Evolutionary conservation across 257 asterid genomes (phyloP), one percentile per base, ranked within the genome.

Genomic region (Haberlea rhodopensis): DNA sequence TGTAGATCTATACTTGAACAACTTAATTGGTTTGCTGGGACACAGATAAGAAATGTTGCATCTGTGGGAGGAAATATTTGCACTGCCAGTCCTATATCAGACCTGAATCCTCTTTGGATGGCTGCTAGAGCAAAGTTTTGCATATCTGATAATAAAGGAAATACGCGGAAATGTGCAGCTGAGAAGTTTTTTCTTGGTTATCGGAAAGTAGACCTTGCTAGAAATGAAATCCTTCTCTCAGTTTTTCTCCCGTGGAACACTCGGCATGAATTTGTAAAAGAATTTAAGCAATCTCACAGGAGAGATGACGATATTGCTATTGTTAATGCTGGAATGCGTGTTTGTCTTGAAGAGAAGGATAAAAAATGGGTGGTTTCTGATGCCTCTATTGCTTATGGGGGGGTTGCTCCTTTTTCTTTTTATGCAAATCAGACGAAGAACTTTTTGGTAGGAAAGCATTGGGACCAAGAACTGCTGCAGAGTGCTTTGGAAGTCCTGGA

Each of bases 51-150:
- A 72, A 92, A 92, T 62, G 76, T 78, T 70, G 99, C 91, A 60
- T 89, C 97, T 32, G 71, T 92, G 53, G 99, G 99, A 68, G 99
- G 99, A 62, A 92, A 92, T 83, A 87, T 92, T 63, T 92, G 97
- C 71, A 89, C 97, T 60, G 99, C 99, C 1, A 92, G 99, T 79
- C 99, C 99, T 63, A 92, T 89, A 78, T 92, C 99, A 21, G 99
- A 92, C 66, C 80, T 92, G 65, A 92, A 92, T 80, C 99, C 99
- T 74, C 81, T 92, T 43, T 89, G 94, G 97, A 89, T 92, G 83
- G 90, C 97, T 67, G 71, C 83, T 51, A 71, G 97, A 74, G 99
- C 97, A 28, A 84, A 28, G 60, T 89, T 92, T 65, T 76, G 54
- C 63, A 82, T 84, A 53, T 77, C 85, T 31, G 96, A 89, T 74